Evolutionary conservation across 805 yeast genomes (phyloP), one percentile per base, ranked within the genome.

Genomic region (Metschnikowia borealis): DNA sequence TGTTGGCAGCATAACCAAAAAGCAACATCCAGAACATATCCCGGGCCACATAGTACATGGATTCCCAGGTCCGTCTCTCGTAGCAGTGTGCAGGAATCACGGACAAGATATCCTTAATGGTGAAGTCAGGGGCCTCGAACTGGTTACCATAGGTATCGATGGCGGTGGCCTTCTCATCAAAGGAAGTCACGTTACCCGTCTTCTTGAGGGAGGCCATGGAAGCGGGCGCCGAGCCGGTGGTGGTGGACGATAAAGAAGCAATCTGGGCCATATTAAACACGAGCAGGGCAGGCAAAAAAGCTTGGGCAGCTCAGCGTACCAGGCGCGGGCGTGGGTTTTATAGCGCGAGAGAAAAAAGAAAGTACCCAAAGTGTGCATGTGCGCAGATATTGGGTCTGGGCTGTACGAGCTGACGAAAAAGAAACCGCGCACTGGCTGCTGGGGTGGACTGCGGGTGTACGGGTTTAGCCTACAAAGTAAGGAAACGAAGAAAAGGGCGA

Each of bases 21-120:
- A 77, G 59, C 11, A 69, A 66, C 68, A 80, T 68, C 48, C 71
- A 69, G 42, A 71, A 65, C 42, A 85, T 72, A 65, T 87, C 96
- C 59, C 95, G 75, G 49, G 75, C 75, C 31, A 88, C 89, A 62
- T 85, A 88, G 60, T 71, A 74, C 56, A 85, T 69, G 7, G 90
- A 83, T 48, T 69, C 67, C 23, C 66, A 52, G 38, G 81, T 61
- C 48, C 82, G 70, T 62, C 94, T 78, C 63, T 86, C 81, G 70
- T 84, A 88, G 66, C 92, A 86, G 62, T 83, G 82, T 43, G 78
- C 66, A 40, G 96, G 96, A 61, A 87, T 88, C 38, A 83, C 85
- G 46, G 74, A 73, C 53, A 88, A 70, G 51, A 87, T 80, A 49
- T 86, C 89, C 77, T 86, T 86, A 67, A 87, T 86, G 55, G 89